Evolutionary conservation across 2,329 filamentous ascomycete species (phyloP).

Genomic region (Aspergillus ustus): DNA sequence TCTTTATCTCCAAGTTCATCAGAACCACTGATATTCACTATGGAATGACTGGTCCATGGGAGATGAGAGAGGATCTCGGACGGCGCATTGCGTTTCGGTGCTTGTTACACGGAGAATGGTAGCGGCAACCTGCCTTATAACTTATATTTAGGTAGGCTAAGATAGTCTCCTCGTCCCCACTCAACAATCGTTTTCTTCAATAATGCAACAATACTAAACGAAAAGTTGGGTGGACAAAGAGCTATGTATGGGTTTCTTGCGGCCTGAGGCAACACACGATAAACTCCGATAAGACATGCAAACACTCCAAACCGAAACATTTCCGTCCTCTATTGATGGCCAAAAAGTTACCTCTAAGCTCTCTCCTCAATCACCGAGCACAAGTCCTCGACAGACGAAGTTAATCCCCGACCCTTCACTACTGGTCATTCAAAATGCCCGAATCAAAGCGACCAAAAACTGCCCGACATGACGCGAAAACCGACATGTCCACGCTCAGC

Average conservation of each 20-base stretch:
- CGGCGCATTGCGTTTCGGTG: not conserved
- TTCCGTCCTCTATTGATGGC: not conserved
- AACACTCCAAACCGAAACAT: constrained; percentile 10
- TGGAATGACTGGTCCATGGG: no score
- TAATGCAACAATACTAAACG: not conserved
- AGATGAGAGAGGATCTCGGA: no score
- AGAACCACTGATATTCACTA: no score
- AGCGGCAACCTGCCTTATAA: no score
- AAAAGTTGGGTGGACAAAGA: no score
- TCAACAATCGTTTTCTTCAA: not conserved
- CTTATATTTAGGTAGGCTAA: no score
- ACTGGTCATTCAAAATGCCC: not conserved
- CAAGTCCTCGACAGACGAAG: not conserved
- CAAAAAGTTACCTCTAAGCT: not conserved
- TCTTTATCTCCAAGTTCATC: no score
- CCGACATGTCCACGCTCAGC: constrained; percentile 24
- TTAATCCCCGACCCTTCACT: not conserved
- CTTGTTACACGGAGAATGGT: not conserved
- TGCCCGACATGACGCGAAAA: not conserved
- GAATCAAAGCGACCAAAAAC: not conserved
- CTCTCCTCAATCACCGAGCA: not conserved
- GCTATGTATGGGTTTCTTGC: not conserved
- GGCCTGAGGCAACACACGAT: not conserved
- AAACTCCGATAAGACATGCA: constrained; percentile 10
- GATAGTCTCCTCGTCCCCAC: not conserved